A percentile compares a stretch with the other conserved stretches of the same genome.
Evolutionary conservation across 257 asterid genomes (phyloP).

Genomic region (Penstemon newberryi): DNA sequence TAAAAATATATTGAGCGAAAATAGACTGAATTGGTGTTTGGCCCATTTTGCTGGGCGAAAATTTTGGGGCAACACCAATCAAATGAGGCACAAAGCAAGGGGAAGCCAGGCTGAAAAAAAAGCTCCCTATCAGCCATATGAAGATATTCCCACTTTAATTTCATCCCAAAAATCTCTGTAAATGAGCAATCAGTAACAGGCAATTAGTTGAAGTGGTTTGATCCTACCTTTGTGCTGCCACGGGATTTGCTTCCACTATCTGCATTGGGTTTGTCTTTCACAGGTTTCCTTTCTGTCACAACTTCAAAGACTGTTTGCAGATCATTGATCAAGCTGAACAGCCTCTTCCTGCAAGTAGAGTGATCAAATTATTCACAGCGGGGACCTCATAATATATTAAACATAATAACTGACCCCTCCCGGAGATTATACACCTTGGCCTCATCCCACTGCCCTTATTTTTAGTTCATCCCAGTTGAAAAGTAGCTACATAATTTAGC

Average conservation of each 20-base stretch:
- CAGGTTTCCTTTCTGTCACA: slow-evolving; percentile 78
- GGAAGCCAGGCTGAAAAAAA: too few relatives aligned
- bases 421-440: too few relatives aligned
- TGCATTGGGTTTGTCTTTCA: slow-evolving; percentile 81
- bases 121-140: too few relatives aligned
- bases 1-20: too few relatives aligned
- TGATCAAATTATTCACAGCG: slow-evolving; percentile 11
- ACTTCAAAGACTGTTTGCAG: slow-evolving; percentile 84
- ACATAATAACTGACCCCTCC: neutral
- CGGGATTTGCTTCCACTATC: slow-evolving; percentile 94
- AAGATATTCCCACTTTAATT: neutral
- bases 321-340: slow-evolving; percentile 87
- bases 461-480: slow-evolving; percentile 1
- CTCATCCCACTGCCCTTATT: neutral
- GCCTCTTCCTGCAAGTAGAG: slow-evolving; percentile 74
- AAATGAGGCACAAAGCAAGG: neutral
- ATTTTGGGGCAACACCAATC: neutral
- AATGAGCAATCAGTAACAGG: neutral
- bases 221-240: slow-evolving; percentile 70
- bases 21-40: too few relatives aligned
- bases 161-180: neutral
- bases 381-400: neutral
- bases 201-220: neutral
- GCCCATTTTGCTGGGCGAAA: neutral
- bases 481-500: neutral